Evolutionary conservation across 176 grass and related monocot genomes (phyloP), one percentile per base, ranked within the genome.

Genomic region (Ensete glaucum): DNA sequence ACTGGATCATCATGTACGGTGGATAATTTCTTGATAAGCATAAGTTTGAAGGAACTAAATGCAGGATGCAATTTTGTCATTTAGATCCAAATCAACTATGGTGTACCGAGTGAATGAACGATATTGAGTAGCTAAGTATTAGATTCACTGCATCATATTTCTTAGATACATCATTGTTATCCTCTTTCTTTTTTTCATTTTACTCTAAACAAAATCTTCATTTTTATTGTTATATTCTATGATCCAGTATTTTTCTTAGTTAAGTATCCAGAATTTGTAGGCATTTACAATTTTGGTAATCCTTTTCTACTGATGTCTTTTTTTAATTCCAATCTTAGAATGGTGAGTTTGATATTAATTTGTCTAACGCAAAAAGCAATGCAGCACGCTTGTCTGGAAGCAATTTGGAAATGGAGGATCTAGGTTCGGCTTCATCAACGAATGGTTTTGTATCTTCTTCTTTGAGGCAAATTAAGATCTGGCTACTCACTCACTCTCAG

Each of bases 341-440:
- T 49, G 49, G 34, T 50, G n/a, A 48, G 26, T 69, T n/a, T 50
- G 34, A 69, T 50, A 17, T 69, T 12, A 25, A 9, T 25, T 24
- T 65, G 63, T 25, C 63, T 25, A 65, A 52, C 69, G 85, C 69
- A 24, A 69, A 49, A 43, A 15, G 23, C 8, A 50, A 73, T 71
- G 77, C 91, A 99, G 95, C 95, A 71, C 76, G 78, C 62, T 84
- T 91, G 82, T 98, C 95, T 79, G 95, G 90, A 73, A 82, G 21
- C 51, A 89, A 80, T 82, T 23, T 94, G 62, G 88, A 87, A 11
- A 71, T 99, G 60, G 88, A 89, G 80, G 86, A 94, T 65, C 50
- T 91, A 50, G 76, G 91, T 79, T 67, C 74, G 71, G 53, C 88
- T 43, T 79, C 68, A 80, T 82, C 84, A 54, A 79, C 85, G 78